These are phyloP conservation scores for Termitomyces sp. DNA, from an alignment of 768 basidiomycete genomes.

Conservation along the genomic window DNA sequence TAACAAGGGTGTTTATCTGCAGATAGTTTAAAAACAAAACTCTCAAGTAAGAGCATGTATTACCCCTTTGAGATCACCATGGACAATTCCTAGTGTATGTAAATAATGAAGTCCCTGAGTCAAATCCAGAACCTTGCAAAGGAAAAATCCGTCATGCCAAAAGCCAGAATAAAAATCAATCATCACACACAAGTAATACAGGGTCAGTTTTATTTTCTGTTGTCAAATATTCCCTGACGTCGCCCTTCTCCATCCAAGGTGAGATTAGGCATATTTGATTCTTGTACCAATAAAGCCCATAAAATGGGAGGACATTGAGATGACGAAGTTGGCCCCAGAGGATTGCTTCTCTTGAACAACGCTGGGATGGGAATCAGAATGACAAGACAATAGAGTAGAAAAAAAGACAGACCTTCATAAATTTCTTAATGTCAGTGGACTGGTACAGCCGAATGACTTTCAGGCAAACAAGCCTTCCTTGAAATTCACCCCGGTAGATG, in stretches of 20 bases:
- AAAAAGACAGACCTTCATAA: not conserved
- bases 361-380: no score
- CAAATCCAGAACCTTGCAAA: not conserved
- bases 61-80: conserved; percentile 1
- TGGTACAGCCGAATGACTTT: conserved; percentile 1
- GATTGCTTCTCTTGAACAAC: not conserved
- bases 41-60: not conserved
- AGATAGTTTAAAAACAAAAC: not conserved
- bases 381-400: not conserved
- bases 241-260: conserved; percentile 1
- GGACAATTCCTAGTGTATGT: not conserved
- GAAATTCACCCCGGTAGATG: not conserved
- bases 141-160: not conserved
- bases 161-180: not conserved
- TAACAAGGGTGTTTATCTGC: conserved; percentile 20
- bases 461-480: not conserved
- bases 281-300: not conserved
- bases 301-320: not conserved
- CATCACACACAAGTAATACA: not conserved
- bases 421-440: not conserved
- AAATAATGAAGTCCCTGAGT: not conserved
- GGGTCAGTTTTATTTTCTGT: not conserved
- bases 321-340: not conserved
- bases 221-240: not conserved
- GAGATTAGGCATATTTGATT: not conserved